Percentiles rank a stretch among this genome's conserved stretches.
These are phyloP conservation scores for Neofusicoccum cordaticola DNA, from an alignment of 2,329 filamentous ascomycete species.

Conservation along the genomic window DNA sequence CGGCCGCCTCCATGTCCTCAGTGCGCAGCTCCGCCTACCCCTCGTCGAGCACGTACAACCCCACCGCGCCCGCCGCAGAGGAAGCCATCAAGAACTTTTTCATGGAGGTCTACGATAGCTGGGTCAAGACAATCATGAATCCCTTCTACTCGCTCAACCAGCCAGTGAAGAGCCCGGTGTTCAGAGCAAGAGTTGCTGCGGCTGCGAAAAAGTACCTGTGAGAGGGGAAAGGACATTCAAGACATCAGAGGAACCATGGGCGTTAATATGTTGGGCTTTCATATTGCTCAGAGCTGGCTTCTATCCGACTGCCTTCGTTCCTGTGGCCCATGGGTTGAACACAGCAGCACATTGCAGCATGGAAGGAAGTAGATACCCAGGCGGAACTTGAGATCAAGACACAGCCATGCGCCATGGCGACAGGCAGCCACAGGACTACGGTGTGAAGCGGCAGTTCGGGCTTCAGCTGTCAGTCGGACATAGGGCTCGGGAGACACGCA, in stretches of 20 bases:
- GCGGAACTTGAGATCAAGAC: background rate
- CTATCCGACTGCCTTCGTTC: background rate
- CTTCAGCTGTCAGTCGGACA: background rate
- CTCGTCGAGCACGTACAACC: constrained; percentile 64
- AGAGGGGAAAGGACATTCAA: constrained; percentile 22
- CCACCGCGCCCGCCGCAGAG: constrained; percentile 84
- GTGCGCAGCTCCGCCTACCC: constrained; percentile 60
- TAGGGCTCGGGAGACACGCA: background rate
- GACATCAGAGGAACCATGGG: background rate
- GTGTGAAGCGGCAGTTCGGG: background rate
- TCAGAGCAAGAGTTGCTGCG: constrained; percentile 74
- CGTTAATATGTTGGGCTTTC: too few species aligned
- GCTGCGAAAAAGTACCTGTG: constrained; percentile 91
- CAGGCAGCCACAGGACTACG: background rate
- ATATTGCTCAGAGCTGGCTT: background rate
- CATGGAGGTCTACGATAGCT: constrained; percentile 90
- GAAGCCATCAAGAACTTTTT: constrained; percentile 96
- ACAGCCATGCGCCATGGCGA: background rate
- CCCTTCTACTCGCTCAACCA: constrained; percentile 88
- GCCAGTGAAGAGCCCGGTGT: constrained; percentile 82
- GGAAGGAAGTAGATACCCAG: background rate
- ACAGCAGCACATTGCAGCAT: background rate
- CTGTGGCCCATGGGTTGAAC: too few species aligned
- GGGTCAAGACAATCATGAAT: constrained; percentile 96
- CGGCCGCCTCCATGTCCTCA: constrained; percentile 29